Percentiles rank a stretch among this genome's conserved stretches.
Evolutionary conservation across 1,284 basidiomycete genomes (phyloP).

Genomic region (Xerocomus cyaneibrunnescens): DNA sequence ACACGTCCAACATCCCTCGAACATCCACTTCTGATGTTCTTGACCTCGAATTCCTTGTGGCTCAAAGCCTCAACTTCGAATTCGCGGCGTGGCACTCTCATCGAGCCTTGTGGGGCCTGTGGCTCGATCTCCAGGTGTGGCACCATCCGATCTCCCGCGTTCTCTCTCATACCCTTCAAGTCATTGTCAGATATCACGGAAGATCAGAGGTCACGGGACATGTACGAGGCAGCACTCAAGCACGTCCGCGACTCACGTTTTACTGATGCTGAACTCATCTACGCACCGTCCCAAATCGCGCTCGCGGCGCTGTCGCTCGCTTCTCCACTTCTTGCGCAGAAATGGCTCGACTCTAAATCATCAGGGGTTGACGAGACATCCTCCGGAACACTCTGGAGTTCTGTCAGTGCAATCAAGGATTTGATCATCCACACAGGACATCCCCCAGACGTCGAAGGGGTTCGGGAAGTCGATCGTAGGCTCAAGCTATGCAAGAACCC

Average conservation of each 20-base stretch:
- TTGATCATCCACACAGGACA: slow-evolving; percentile 60
- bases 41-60: slow-evolving; percentile 92
- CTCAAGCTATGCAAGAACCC: slow-evolving; percentile 89
- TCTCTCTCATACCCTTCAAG: slow-evolving; percentile 36
- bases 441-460: slow-evolving; percentile 74
- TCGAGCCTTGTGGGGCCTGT: slow-evolving; percentile 85
- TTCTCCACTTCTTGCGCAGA: slow-evolving; percentile 57
- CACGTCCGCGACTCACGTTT: slow-evolving; percentile 74
- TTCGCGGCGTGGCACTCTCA: slow-evolving; percentile 93
- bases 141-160: neutral
- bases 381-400: slow-evolving; percentile 35
- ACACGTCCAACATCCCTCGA: slow-evolving; percentile 78
- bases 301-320: slow-evolving; percentile 78
- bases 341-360: slow-evolving; percentile 63
- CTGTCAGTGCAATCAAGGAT: slow-evolving; percentile 54
- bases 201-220: slow-evolving; percentile 42
- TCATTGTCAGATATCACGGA: slow-evolving; percentile 47
- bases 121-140: slow-evolving; percentile 85
- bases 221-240: slow-evolving; percentile 60
- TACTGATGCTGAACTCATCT: slow-evolving; percentile 91
- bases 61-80: slow-evolving; percentile 91
- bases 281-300: slow-evolving; percentile 91
- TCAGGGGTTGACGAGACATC: slow-evolving; percentile 20
- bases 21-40: slow-evolving; percentile 81
- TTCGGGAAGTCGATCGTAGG: slow-evolving; percentile 84